These are phyloP conservation scores for Xylariaceae sp. DNA, from an alignment of 2,329 filamentous ascomycete genomes.

Conservation along the genomic window DNA sequence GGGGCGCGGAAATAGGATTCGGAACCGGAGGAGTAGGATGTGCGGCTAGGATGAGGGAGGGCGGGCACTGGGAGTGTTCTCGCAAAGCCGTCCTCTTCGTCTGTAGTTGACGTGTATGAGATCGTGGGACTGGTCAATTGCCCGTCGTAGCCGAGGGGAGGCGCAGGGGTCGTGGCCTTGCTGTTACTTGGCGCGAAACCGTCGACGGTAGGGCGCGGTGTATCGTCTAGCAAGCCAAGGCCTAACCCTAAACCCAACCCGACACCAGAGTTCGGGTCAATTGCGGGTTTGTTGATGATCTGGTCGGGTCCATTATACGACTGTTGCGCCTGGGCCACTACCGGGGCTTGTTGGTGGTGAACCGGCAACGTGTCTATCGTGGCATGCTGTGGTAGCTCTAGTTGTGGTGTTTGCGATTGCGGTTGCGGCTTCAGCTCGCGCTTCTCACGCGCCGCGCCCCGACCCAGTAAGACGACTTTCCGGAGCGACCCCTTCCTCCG, in stretches of 20 bases:
- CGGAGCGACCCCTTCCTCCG: conserved; percentile 78
- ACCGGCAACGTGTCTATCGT: conserved; percentile 15
- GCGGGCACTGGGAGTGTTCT: conserved; percentile 49
- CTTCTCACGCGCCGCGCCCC: conserved; percentile 58
- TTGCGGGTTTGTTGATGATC: conserved; percentile 15
- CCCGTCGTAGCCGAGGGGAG: conserved; percentile 22
- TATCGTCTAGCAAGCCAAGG: conserved; percentile 44
- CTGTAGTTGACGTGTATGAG: conserved; percentile 68
- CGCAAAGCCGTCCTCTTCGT: conserved; percentile 71
- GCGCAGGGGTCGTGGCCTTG: conserved; percentile 24
- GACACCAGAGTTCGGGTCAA: conserved; percentile 26
- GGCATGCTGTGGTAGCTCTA: conserved; percentile 40
- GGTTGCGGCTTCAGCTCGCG: conserved; percentile 46
- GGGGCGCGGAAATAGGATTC: conserved; percentile 56
- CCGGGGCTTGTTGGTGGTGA: conserved; percentile 15
- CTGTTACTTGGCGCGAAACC: conserved; percentile 36
- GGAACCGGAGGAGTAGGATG: conserved; percentile 50
- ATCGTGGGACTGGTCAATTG: conserved; percentile 48
- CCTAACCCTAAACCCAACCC: conserved; percentile 34
- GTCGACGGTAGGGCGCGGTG: conserved; percentile 44
- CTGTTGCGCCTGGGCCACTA: conserved; percentile 20
- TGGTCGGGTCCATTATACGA: conserved; percentile 12
- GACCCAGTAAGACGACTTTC: conserved; percentile 78
- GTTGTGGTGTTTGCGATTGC: conserved; percentile 41
- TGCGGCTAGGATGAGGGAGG: conserved; percentile 36